Evolutionary conservation across 2,329 filamentous ascomycete species (phyloP), one percentile per base, ranked within the genome.

Genomic region (Pseudogymnoascus destructans): DNA sequence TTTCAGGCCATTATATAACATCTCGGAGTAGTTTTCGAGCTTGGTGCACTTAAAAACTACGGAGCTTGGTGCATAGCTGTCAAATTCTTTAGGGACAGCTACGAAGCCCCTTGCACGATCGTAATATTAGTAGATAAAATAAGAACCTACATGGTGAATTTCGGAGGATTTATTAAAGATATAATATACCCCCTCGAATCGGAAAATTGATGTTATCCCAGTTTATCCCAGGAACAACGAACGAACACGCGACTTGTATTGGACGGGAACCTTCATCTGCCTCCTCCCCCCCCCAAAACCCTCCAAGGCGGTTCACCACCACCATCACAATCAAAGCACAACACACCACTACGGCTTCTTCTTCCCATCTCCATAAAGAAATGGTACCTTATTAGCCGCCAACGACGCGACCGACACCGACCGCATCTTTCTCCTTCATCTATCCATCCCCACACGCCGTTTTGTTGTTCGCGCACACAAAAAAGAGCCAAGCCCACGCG

Each of bases 191-290:
- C 13, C 8, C 42, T 49, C 42, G 23, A 27, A 49, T 49, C 42
- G 42, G 42, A 49, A 27, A 49, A 49, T 49, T 49, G 23, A 27
- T 15, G 42, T 49, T 49, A 49, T 49, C 42, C 42, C 42, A 49
- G 42, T 49, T 38, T 27, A 49, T 49, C 42, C 42, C 42, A 49
- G 42, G 42, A 27, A 49, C 42, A 49, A 49, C 42, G 42, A 49
- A 49, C 42, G 42, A 49, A 49, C 42, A 49, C 42, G 42, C 42
- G 42, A 49, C 42, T 49, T 49, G 42, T 49, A 49, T 49, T 49
- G 42, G 42, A 49, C 42, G 42, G 27, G 23, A 49, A 49, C 42
- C 42, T 49, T 49, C 42, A 49, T 49, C 42, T 49, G 42, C 11
- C 19, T 23, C 42, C 10, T 21, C 42, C 42, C 42, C 42, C 10